A percentile compares a stretch with the other conserved stretches of the same genome.
These are phyloP conservation scores for Pichia sp. DNA, from an alignment of 1,139 yeast species.

Conservation along the genomic window DNA sequence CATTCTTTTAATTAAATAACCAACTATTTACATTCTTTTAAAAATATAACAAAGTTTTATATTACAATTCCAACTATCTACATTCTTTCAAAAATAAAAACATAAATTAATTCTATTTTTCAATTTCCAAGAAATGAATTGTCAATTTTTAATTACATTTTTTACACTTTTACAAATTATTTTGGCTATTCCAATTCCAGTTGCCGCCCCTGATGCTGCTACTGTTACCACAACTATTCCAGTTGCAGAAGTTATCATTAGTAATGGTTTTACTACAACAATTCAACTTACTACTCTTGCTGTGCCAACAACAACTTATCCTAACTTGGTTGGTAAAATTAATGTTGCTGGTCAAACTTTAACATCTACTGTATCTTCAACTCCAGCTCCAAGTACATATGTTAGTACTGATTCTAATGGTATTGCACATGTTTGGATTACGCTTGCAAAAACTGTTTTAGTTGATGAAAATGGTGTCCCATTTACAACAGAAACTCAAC, in stretches of 20 bases:
- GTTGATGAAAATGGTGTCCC: conserved; percentile 9
- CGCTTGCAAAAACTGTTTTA: conserved; percentile 1
- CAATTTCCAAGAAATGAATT: conserved; percentile 9
- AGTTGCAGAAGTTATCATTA: conserved; percentile 60
- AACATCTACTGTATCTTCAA: conserved; percentile 28
- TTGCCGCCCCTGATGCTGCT: conserved; percentile 23
- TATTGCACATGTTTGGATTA: conserved; percentile 10
- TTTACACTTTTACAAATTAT: conserved; percentile 8
- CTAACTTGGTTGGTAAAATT: conserved; percentile 4
- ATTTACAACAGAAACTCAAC: conserved; percentile 13
- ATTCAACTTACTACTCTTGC: conserved; percentile 38
- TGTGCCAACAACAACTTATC: conserved; percentile 29
- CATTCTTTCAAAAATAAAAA: conserved; percentile 1
- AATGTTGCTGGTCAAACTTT: conserved; percentile 29
- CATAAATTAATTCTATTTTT: neutral
- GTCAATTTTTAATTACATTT: conserved; percentile 6
- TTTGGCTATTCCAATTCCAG: conserved; percentile 20
- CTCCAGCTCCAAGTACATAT: conserved; percentile 11
- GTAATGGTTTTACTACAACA: conserved; percentile 58
- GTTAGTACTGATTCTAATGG: conserved; percentile 6
- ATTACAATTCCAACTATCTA: conserved; percentile 4
- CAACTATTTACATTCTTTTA: conserved; percentile 10
- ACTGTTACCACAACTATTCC: conserved; percentile 56
- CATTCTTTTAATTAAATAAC: conserved; percentile 6
- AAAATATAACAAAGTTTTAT: neutral